Evolutionary conservation across 768 basidiomycete species (phyloP).

Genomic region (Cystobasidium ongulense): DNA sequence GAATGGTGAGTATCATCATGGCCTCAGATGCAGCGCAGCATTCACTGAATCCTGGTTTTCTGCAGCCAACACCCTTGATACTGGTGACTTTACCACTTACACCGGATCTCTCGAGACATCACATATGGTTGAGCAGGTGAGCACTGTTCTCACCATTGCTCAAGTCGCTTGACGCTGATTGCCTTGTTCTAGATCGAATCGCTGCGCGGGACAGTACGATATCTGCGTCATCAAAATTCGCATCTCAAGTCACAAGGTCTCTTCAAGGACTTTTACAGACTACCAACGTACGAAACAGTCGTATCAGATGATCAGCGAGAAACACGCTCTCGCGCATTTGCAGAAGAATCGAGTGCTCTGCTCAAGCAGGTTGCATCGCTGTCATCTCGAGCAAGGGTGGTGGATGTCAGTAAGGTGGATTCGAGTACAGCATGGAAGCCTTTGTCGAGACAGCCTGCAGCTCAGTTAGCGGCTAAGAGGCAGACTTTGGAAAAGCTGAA

Average conservation of each 20-base stretch:
- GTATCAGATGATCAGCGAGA: slow-evolving; percentile 1
- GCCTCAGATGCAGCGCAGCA: not conserved
- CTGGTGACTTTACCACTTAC: slow-evolving; percentile 57
- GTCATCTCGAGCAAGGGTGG: slow-evolving; percentile 71
- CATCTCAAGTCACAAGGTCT: slow-evolving; percentile 89
- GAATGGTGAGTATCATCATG: slow-evolving; percentile 53
- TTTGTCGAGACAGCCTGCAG: slow-evolving; percentile 28
- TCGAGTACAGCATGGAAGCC: slow-evolving; percentile 15
- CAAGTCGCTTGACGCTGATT: not conserved
- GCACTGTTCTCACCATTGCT: slow-evolving; percentile 28
- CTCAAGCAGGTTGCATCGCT: slow-evolving; percentile 82
- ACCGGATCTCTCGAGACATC: slow-evolving; percentile 81
- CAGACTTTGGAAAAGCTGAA: slow-evolving; percentile 24
- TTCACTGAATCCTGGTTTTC: not conserved
- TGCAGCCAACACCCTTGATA: slow-evolving; percentile 25
- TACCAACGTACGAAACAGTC: slow-evolving; percentile 53
- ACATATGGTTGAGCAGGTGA: slow-evolving; percentile 76
- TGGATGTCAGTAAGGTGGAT: slow-evolving; percentile 55
- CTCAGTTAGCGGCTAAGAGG: slow-evolving; percentile 38
- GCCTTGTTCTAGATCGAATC: slow-evolving; percentile 62
- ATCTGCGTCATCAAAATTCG: slow-evolving; percentile 85
- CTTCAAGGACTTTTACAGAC: slow-evolving; percentile 65
- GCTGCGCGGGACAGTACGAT: slow-evolving; percentile 80
- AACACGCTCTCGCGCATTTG: slow-evolving; percentile 46
- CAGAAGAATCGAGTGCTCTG: slow-evolving; percentile 73